Evolutionary conservation across 1,284 basidiomycete species (phyloP).

Genomic region (Agaricales sp.): DNA sequence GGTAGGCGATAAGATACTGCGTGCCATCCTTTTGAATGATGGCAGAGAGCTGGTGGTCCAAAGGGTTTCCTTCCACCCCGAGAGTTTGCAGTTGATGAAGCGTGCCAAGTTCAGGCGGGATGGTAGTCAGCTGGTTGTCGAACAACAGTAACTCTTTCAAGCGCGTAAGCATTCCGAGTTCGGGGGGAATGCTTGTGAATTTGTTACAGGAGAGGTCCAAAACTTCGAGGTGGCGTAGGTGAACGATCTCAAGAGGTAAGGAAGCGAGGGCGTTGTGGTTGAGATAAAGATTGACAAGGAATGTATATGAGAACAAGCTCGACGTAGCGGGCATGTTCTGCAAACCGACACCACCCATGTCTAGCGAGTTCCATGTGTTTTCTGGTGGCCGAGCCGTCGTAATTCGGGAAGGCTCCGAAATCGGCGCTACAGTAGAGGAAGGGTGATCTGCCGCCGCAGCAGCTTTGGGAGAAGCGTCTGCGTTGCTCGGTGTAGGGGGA

Average conservation of each 20-base stretch:
- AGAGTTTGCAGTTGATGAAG: slow-evolving; percentile 90
- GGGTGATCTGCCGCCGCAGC: slow-evolving; percentile 43
- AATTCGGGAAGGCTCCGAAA: slow-evolving; percentile 50
- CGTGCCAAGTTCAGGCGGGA: slow-evolving; percentile 85
- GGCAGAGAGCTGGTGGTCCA: slow-evolving; percentile 69
- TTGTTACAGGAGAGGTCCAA: slow-evolving; percentile 92
- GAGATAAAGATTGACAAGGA: slow-evolving; percentile 92
- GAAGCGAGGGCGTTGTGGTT: slow-evolving; percentile 88
- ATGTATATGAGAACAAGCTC: slow-evolving; percentile 86
- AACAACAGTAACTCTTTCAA: slow-evolving; percentile 92
- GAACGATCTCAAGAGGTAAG: slow-evolving; percentile 79
- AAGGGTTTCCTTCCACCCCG: slow-evolving; percentile 93
- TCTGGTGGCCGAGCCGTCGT: slow-evolving; percentile 48
- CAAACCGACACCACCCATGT: slow-evolving; percentile 93
- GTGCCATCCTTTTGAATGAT: slow-evolving; percentile 94
- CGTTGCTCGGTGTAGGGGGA: slow-evolving; percentile 21
- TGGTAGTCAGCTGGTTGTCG: slow-evolving; percentile 82
- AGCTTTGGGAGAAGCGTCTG: slow-evolving; percentile 26
- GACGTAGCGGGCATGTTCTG: slow-evolving; percentile 82
- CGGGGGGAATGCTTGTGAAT: slow-evolving; percentile 71
- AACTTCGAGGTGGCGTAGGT: slow-evolving; percentile 79
- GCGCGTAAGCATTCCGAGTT: slow-evolving; percentile 86
- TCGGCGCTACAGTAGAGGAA: slow-evolving; percentile 62
- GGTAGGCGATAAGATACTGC: slow-evolving; percentile 74
- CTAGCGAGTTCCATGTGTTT: slow-evolving; percentile 84